Conservation (phyloP, 1,139 yeast genomes). For the Magnusiomyces starmeri region DNA sequence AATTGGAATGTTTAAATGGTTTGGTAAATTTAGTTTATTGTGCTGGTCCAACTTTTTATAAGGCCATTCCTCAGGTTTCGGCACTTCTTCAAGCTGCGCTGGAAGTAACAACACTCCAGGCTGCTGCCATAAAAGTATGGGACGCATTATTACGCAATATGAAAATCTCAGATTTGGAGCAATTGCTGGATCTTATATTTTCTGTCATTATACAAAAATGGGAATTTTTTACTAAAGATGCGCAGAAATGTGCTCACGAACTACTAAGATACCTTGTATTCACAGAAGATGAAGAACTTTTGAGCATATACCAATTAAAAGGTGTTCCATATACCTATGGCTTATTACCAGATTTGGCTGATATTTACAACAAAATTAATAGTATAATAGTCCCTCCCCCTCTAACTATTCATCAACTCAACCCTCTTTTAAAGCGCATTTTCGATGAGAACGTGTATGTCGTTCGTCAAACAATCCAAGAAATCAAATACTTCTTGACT, state of each 20-base stretch:
- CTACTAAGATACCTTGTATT: conserved; percentile 20
- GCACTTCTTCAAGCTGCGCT: conserved; percentile 80
- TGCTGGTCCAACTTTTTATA: conserved; percentile 55
- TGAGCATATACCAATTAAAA: conserved; percentile 14
- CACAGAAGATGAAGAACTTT: conserved; percentile 15
- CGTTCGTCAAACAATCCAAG: conserved; percentile 69
- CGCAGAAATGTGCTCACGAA: conserved; percentile 20
- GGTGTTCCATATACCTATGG: conserved; percentile 25
- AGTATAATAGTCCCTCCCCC: neutral
- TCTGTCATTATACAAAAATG: conserved; percentile 63
- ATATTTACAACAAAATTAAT: conserved; percentile 16
- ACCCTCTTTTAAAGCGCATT: conserved; percentile 40
- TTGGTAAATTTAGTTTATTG: conserved; percentile 59
- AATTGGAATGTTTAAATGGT: conserved; percentile 65
- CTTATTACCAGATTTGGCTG: conserved; percentile 22
- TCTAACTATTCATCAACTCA: conserved; percentile 7
- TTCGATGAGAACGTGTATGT: conserved; percentile 67
- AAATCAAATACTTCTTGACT: conserved; percentile 48
- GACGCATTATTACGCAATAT: conserved; percentile 39
- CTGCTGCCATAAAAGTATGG: conserved; percentile 65
- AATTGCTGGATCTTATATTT: conserved; percentile 49
- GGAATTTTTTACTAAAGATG: conserved; percentile 31
- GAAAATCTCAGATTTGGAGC: conserved; percentile 45
- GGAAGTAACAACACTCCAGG: conserved; percentile 54
- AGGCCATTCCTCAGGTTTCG: conserved; percentile 82